Percentiles rank a stretch among this genome's conserved stretches.
Conservation (phyloP, 2,329 filamentous ascomycete species). For the Aspergillus ustus region DNA sequence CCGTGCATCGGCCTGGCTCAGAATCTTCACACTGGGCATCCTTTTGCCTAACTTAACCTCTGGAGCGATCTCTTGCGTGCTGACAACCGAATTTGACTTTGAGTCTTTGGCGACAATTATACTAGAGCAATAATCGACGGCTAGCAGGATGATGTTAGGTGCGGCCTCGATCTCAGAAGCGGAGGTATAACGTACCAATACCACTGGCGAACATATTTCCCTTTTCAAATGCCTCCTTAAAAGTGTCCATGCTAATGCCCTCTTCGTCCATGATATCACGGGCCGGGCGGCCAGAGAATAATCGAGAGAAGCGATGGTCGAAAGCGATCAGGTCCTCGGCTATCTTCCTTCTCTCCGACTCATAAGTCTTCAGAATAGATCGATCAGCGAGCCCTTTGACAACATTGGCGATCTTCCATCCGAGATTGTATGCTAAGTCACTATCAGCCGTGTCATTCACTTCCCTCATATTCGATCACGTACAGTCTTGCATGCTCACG, state of each 20-base stretch:
- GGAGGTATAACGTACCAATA: constrained; percentile 37
- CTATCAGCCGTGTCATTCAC: background rate
- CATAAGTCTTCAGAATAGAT: constrained; percentile 56
- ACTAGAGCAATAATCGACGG: constrained; percentile 63
- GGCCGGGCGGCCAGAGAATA: constrained; percentile 63
- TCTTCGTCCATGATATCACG: constrained; percentile 64
- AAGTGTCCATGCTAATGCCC: constrained; percentile 66
- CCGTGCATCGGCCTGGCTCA: constrained; percentile 43
- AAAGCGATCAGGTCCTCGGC: constrained; percentile 40
- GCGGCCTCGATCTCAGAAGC: background rate
- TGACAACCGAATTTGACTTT: constrained; percentile 37
- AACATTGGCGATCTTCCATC: constrained; percentile 60
- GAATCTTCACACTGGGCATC: constrained; percentile 40
- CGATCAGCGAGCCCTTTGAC: constrained; percentile 48
- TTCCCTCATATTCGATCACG: background rate
- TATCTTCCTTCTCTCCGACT: constrained; percentile 63
- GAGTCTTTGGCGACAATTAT: constrained; percentile 61
- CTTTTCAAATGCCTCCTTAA: constrained; percentile 65
- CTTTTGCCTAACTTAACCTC: constrained; percentile 40
- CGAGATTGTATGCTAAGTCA: constrained; percentile 55
- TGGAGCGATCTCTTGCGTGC: constrained; percentile 27
- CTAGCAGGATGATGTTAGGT: constrained; percentile 16
- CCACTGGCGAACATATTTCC: constrained; percentile 65
- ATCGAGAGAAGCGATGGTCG: constrained; percentile 61
- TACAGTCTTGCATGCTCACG: constrained; percentile 68